Conservation (phyloP, 768 basidiomycete genomes). For the Tricholoma saponaceum region DNA sequence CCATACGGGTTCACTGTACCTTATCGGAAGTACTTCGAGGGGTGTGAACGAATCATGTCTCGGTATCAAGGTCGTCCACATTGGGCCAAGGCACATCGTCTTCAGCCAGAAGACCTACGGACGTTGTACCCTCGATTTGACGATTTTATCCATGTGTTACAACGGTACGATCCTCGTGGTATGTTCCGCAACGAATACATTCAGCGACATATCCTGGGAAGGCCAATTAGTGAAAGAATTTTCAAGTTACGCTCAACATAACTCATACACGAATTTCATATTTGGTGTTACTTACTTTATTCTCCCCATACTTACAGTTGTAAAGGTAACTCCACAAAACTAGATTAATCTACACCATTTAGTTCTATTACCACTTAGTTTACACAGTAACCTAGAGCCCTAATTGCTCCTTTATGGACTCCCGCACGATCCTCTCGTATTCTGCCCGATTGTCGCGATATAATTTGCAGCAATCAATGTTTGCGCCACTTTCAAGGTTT, state of each 20-base stretch:
- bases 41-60: slow-evolving; percentile 69
- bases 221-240: slow-evolving; percentile 36
- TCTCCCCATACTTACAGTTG: neutral
- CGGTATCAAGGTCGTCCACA: slow-evolving; percentile 82
- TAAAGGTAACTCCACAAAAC: neutral
- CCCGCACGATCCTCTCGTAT: slow-evolving; percentile 83
- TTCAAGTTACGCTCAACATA: slow-evolving; percentile 31
- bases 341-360: slow-evolving; percentile 2
- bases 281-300: neutral
- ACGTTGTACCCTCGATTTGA: slow-evolving; percentile 77
- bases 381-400: slow-evolving; percentile 47
- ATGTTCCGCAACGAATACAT: slow-evolving; percentile 89
- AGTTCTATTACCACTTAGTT: neutral
- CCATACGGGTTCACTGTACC: slow-evolving; percentile 83
- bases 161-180: slow-evolving; percentile 68
- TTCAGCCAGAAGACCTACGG: slow-evolving; percentile 61
- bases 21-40: slow-evolving; percentile 72
- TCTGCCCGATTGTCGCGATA: slow-evolving; percentile 87
- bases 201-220: slow-evolving; percentile 79
- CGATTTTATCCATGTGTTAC: slow-evolving; percentile 65
- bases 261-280: neutral
- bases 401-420: slow-evolving; percentile 81
- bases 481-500: slow-evolving; percentile 95
- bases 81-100: slow-evolving; percentile 91
- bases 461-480: slow-evolving; percentile 95